A percentile compares a stretch with the other conserved stretches of the same genome.
Evolutionary conservation across 2,329 filamentous ascomycete species (phyloP).

Genomic region (Aspergillus melleus): DNA sequence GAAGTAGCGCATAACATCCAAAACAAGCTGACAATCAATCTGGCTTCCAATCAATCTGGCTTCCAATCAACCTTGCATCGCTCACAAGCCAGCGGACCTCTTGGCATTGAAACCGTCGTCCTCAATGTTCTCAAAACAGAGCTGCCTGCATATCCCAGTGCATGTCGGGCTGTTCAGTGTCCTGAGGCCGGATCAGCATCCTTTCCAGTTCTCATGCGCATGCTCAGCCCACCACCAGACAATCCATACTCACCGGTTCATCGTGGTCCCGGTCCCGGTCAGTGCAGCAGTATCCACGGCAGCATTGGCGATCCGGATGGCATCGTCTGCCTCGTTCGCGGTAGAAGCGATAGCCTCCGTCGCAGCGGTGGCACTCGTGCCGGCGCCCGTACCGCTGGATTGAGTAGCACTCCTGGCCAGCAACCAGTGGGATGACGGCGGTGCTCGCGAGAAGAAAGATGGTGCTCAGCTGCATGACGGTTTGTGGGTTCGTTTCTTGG

Average conservation of each 20-base stretch:
- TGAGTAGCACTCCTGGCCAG: slow-evolving; percentile 2
- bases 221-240: no score
- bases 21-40: neutral
- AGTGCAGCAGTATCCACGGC: slow-evolving; percentile 1
- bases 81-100: no score
- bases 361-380: neutral
- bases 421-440: neutral
- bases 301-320: neutral
- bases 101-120: no score
- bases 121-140: no score
- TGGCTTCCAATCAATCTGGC: no score
- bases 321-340: neutral
- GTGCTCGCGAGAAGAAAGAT: neutral
- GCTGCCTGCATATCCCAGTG: no score
- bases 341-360: neutral
- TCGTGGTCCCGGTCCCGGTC: no score
- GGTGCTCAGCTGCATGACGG: slow-evolving; percentile 1
- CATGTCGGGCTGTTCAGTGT: no score
- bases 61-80: neutral
- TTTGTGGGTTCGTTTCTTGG: no score
- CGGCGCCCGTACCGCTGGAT: neutral
- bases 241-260: no score
- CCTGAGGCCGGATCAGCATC: neutral
- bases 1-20: no score
- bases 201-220: neutral